Evolutionary conservation across 495 filamentous ascomycete genomes (phyloP), one percentile per base, ranked within the genome.

Genomic region (Acidomyces sp.): DNA sequence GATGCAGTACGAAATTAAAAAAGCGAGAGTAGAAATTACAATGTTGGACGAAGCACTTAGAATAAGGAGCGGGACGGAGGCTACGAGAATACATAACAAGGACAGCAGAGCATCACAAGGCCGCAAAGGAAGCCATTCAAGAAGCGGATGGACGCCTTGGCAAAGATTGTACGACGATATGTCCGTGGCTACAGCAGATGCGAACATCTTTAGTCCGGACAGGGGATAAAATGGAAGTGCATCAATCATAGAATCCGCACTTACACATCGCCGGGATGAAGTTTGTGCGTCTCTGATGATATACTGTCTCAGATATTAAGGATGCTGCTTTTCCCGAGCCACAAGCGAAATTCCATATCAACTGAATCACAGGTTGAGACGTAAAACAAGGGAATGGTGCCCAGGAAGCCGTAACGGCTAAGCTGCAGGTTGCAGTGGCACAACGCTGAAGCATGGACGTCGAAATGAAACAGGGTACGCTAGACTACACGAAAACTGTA

Each of bases 401-500:
- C n/a, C n/a, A 33, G 39, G 29, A 48, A 37, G 38, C 37, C 32
- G 37, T 34, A 48, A 48, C 33, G 39, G 39, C 34, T 23, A 12
- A 48, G 39, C 45, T 43, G 45, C 39, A 41, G 39, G 43, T 36
- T 12, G 22, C 31, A 7, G 45, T 48, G 13, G 28, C 45, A 48
- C 45, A 40, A 35, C 16, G 23, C 9, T 28, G 18, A 29, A 47
- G 44, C 44, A 36, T 47, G 27, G 45, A 30, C 38, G 39, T 33
- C 30, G n/a, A n/a, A 6, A 33, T 47, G 45, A 43, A 38, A 48
- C 45, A 31, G 33, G 38, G 45, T n/a, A n/a, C n/a, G n/a, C n/a
- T n/a, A n/a, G n/a, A n/a, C n/a, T n/a, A 38, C 35, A 4, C 19
- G 37, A 9, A 29, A 17, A 10, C 22, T 29, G 3, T 16, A 30